Evolutionary conservation across 2,329 filamentous ascomycete genomes (phyloP), one percentile per base, ranked within the genome.

Genomic region (Knoxdaviesia capensis): DNA sequence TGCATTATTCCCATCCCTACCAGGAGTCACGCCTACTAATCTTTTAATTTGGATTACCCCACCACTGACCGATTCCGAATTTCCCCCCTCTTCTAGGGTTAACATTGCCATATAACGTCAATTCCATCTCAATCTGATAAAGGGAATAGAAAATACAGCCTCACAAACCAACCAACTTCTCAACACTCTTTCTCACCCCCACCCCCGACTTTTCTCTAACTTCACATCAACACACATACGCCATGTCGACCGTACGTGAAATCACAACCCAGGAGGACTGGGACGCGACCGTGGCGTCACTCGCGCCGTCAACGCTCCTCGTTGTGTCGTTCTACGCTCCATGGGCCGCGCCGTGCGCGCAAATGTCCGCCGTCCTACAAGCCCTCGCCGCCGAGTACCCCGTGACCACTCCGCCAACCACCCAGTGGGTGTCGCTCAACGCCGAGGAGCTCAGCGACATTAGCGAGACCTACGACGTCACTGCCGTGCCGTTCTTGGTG

Each of bases 261-360:
- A 79, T 94, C 60, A 71, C 74, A 51, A 76, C 71, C 51, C 74
- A 85, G 53, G 63, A 69, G 50, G 75, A 77, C 52, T 94, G 90
- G 76, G 66, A 77, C 49, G 63, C 73, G 49, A 69, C 80, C 54
- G 65, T 83, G 47, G 65, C 68, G 47, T 68, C 74, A 36, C 68
- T 87, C 9, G 72, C 82, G 7, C 55, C 78, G 2, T 71, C 77
- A 10, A 74, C 81, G 10, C 74, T 94, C 46, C 69, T 88, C 48
- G 69, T 94, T 54, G 74, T 93, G 55, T 94, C 87, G 58, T 98
- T 98, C 68, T 82, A 96, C 59, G 86, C 90, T 20, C 82, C 87
- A 49, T 98, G 90, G 90, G 90, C 90, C 31, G 86, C 86, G 45
- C 90, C 90, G 38, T 96, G 90, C 67, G 77, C 82, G 48, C 86